Evolutionary conservation across 2,329 filamentous ascomycete species (phyloP).

Genomic region (Fusarium sp.): DNA sequence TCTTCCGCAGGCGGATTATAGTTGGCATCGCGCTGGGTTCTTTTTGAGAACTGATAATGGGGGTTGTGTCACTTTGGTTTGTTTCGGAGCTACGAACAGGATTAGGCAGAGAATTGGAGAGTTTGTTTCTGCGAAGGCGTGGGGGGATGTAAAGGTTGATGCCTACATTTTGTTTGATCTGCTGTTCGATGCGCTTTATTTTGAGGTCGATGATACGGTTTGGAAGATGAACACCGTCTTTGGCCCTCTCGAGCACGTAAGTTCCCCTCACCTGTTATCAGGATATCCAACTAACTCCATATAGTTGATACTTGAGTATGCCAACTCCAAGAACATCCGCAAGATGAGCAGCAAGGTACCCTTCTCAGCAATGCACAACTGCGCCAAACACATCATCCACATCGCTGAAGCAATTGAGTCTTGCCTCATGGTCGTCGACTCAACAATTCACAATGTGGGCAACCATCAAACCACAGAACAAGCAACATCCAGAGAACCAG

Average conservation of each 20-base stretch:
- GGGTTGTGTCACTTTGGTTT: conserved; percentile 37
- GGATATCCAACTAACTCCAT: not conserved
- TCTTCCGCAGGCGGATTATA: conserved; percentile 46
- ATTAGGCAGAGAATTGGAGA: conserved; percentile 40
- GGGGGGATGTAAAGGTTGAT: conserved; percentile 39
- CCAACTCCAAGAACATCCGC: conserved; percentile 39
- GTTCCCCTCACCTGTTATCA: not conserved
- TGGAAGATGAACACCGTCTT: conserved; percentile 49
- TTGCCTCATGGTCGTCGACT: conserved; percentile 42
- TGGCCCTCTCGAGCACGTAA: conserved; percentile 46
- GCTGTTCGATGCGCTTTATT: conserved; percentile 44
- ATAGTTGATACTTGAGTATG: conserved; percentile 44
- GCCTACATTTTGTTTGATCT: conserved; percentile 48
- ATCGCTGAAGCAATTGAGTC: conserved; percentile 47
- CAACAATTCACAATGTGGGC: conserved; percentile 28
- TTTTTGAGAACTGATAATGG: conserved; percentile 40
- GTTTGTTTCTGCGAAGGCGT: conserved; percentile 40
- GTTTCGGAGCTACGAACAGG: conserved; percentile 41
- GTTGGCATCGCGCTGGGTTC: conserved; percentile 45
- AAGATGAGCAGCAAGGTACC: conserved; percentile 45
- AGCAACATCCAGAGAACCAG: conserved; percentile 8
- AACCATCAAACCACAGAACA: conserved; percentile 7
- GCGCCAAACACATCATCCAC: conserved; percentile 47
- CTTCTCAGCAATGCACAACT: conserved; percentile 46
- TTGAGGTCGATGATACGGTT: conserved; percentile 45